Conservation (phyloP, 2,329 filamentous ascomycete genomes). For the Raffaelea albimanens region DNA sequence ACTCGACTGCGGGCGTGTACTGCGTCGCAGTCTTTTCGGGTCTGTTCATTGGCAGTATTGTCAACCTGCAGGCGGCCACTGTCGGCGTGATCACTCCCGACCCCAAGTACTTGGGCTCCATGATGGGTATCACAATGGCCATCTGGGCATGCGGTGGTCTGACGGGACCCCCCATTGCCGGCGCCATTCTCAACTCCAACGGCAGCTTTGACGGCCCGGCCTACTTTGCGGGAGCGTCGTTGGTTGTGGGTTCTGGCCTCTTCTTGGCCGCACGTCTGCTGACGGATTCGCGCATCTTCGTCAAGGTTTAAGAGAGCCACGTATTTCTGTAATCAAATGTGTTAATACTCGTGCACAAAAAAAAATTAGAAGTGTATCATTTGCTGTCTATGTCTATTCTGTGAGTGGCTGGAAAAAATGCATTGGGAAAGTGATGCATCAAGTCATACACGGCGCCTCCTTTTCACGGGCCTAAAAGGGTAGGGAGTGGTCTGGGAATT, state of each 20-base stretch:
- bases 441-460: too few species aligned
- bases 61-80: slow-evolving; percentile 2
- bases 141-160: slow-evolving; percentile 4
- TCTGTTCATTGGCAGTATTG: slow-evolving; percentile 4
- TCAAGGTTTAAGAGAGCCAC: neutral
- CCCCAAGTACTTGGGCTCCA: slow-evolving; percentile 3
- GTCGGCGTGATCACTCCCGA: slow-evolving; percentile 2
- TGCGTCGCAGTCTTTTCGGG: slow-evolving; percentile 4
- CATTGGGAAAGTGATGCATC: too few species aligned
- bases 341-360: too few species aligned
- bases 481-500: too few species aligned
- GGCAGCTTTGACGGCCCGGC: slow-evolving; percentile 3
- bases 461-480: too few species aligned
- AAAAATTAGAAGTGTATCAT: too few species aligned
- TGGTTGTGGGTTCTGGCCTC: neutral
- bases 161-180: slow-evolving; percentile 3
- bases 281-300: neutral
- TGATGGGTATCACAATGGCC: slow-evolving; percentile 6
- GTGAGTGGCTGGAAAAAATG: too few species aligned
- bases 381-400: too few species aligned
- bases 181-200: slow-evolving; percentile 1
- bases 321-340: too few species aligned
- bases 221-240: slow-evolving; percentile 2
- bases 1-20: slow-evolving; percentile 1
- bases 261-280: neutral